Evolutionary conservation across 2,329 filamentous ascomycete species (phyloP).

Genomic region (Nectriaceae sp.): DNA sequence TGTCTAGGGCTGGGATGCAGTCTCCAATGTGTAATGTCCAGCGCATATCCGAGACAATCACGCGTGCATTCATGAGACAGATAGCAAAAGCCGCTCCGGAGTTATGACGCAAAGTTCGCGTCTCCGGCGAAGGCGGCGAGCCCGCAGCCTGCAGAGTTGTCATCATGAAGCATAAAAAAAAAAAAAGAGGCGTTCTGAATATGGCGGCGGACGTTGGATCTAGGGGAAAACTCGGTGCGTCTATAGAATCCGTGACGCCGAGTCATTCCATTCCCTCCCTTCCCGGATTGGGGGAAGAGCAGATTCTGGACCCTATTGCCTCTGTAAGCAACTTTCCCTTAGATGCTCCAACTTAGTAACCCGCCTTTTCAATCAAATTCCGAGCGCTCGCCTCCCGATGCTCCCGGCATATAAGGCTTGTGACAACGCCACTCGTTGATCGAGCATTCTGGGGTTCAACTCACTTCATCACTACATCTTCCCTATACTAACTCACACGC

Average conservation of each 20-base stretch:
- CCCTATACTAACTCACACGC: too few species aligned
- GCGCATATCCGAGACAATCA: neutral
- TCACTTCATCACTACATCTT: too few species aligned
- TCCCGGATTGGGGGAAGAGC: too few species aligned
- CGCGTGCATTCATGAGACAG: neutral
- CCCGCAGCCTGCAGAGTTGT: neutral
- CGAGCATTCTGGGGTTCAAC: too few species aligned
- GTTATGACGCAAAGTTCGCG: neutral
- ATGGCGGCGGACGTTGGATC: too few species aligned
- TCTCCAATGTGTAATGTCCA: neutral
- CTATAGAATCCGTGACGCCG: too few species aligned
- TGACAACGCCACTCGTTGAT: neutral
- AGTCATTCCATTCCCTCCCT: too few species aligned
- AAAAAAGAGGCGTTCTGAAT: too few species aligned
- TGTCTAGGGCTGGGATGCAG: neutral
- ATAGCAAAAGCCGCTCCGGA: neutral
- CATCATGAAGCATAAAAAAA: neutral
- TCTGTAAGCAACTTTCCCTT: too few species aligned
- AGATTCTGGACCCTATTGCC: too few species aligned
- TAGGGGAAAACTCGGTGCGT: constrained; percentile 13
- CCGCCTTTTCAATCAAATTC: neutral
- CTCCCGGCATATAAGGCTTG: neutral
- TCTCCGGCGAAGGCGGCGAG: too few species aligned
- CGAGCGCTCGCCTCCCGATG: neutral
- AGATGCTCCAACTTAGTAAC: too few species aligned